Percentiles rank a stretch among this genome's conserved stretches.
phyloP scores from a whole-genome alignment of 495 filamentous ascomycete genomes.

The Aspergillus baeticus region DNA sequence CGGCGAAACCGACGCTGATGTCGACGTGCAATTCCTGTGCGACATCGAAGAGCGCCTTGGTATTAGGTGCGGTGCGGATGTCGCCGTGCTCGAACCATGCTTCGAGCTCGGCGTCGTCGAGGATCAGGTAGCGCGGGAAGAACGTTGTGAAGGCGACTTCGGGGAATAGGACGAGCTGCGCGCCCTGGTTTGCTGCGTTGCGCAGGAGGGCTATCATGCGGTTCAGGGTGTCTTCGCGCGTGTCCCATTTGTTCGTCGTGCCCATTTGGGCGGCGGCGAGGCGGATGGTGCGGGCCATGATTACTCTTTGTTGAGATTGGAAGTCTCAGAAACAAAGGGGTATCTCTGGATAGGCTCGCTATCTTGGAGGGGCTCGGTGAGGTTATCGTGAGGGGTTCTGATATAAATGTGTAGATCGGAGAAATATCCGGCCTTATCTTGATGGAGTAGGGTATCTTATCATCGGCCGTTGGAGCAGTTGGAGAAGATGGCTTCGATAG shows the following conservation, averaged over 20 bases:
- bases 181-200: conserved; percentile 31
- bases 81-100: conserved; percentile 46
- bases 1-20: conserved; percentile 48
- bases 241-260: conserved; percentile 33
- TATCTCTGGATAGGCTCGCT: neutral
- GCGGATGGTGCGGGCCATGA: conserved; percentile 29
- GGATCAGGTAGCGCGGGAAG: conserved; percentile 46
- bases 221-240: conserved; percentile 32
- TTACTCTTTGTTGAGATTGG: neutral
- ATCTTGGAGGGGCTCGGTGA: neutral
- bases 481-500: neutral
- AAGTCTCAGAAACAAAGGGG: neutral
- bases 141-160: conserved; percentile 50
- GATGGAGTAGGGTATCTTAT: neutral
- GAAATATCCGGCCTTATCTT: neutral
- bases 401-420: conserved; percentile 1
- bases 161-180: conserved; percentile 46
- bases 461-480: conserved; percentile 3
- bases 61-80: conserved; percentile 31
- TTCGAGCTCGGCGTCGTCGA: conserved; percentile 35
- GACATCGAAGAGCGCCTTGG: conserved; percentile 45
- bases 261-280: conserved; percentile 48
- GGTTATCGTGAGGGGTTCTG: neutral
- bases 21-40: conserved; percentile 41
- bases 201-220: conserved; percentile 44